Conservation (phyloP, 352 stramenopile genomes). For the Pythium folliculosum region DNA sequence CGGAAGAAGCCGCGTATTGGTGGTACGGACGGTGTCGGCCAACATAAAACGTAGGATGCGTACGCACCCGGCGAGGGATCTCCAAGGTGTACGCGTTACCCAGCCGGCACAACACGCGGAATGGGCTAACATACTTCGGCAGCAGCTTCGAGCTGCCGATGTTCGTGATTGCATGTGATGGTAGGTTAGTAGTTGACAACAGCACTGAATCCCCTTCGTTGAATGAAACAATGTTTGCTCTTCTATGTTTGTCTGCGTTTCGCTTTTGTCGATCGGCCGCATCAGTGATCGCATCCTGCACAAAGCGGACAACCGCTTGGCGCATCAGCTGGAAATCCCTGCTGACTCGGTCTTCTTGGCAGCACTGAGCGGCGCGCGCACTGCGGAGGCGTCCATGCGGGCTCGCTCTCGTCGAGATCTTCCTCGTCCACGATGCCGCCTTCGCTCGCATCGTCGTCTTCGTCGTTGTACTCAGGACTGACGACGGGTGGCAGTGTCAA, state of each 20-base stretch:
- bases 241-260: conserved; percentile 17
- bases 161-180: conserved; percentile 6
- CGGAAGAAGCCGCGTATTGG: conserved; percentile 8
- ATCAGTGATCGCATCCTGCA: conserved; percentile 23
- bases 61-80: conserved; percentile 12
- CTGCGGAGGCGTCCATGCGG: background rate
- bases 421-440: background rate
- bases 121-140: conserved; percentile 7
- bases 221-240: conserved; percentile 12
- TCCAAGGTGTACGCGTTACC: conserved; percentile 15
- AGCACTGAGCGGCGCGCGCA: background rate
- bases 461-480: background rate
- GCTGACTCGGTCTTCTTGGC: conserved; percentile 6
- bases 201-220: conserved; percentile 12
- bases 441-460: conserved; percentile 4
- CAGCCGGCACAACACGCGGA: background rate
- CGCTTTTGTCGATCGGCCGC: conserved; percentile 34
- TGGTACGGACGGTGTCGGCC: conserved; percentile 30
- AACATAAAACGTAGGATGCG: conserved; percentile 40
- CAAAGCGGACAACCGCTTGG: conserved; percentile 24
- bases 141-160: conserved; percentile 10
- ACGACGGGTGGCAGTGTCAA: conserved; percentile 5
- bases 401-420: background rate
- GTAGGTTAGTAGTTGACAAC: conserved; percentile 18
- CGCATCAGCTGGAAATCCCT: conserved; percentile 10